Conservation (phyloP, 2,329 filamentous ascomycete species). For the Fusarium transvaalense region DNA sequence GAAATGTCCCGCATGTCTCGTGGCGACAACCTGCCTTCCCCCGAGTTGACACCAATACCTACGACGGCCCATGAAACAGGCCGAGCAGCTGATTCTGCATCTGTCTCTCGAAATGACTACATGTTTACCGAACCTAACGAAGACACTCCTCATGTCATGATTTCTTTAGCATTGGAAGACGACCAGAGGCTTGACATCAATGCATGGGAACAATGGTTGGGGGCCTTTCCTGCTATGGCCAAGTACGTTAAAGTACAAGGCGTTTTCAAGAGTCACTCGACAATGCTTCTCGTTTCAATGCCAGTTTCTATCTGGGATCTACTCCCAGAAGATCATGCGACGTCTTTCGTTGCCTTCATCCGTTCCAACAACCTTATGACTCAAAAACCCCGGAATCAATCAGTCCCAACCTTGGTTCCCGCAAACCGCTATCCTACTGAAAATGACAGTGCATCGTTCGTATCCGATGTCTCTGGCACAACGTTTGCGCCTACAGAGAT, state of each 20-base stretch:
- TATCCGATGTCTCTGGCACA: conserved; percentile 52
- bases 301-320: conserved; percentile 72
- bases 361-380: conserved; percentile 67
- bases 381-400: conserved; percentile 46
- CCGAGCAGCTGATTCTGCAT: conserved; percentile 44
- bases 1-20: conserved; percentile 60
- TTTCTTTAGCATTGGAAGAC: conserved; percentile 69
- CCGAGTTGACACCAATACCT: conserved; percentile 37
- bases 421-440: conserved; percentile 40
- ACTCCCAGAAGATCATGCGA: conserved; percentile 68
- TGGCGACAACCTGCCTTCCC: conserved; percentile 46
- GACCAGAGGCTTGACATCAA: conserved; percentile 68
- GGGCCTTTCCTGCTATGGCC: conserved; percentile 67
- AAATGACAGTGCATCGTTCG: conserved; percentile 49
- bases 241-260: conserved; percentile 72
- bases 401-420: conserved; percentile 43
- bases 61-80: conserved; percentile 42
- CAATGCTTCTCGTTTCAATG: conserved; percentile 67
- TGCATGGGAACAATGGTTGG: conserved; percentile 70
- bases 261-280: conserved; percentile 72
- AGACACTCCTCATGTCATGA: conserved; percentile 70
- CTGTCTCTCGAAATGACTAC: conserved; percentile 44
- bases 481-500: conserved; percentile 52
- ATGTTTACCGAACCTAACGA: conserved; percentile 63
- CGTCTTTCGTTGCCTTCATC: conserved; percentile 70